Base-by-base conservation (phyloP, 2,329 filamentous ascomycete species). In the Penicillium capsulatum region DNA sequence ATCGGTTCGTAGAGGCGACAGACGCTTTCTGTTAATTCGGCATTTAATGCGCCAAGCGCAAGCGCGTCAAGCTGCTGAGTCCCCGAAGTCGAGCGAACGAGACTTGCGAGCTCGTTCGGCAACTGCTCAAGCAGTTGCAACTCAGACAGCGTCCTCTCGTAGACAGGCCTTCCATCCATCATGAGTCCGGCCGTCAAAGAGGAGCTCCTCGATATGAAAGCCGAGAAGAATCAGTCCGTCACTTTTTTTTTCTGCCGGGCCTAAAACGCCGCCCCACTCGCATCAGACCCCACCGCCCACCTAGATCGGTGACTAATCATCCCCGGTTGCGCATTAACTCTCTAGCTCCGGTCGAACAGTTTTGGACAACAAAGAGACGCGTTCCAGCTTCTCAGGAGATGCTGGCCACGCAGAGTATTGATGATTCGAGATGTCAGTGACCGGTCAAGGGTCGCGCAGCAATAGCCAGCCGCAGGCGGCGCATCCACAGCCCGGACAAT, bases 1-100 rank as follows among this genome's bases (percentile, higher is more conserved):
- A 90, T 68, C 46, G 76, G 71, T 60, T 86, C 81, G 64, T 90
- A 89, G 57, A 84, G 76, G 50, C 77, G 71, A 58, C 92, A 89
- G 59, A 95, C 71, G 40, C 72, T 72, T 58, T 87, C 80, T 55
- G 87, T 91, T 63, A 80, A 76, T 66, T 73, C 70, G 53, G 85
- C 74, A 55, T 80, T 74, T 58, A 94, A 76, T 42, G 86, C 80
- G 44, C 81, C 77, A 54, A 75, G 70, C 53, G 86, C 77, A 57
- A 94, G 71, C 53, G 79, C 77, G 61, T 87, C 79, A 28, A 94
- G 76, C 64, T 89, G 82, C 58, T 77, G 75, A 51, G 76, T 73
- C 58, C 81, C 76, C 43, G 75, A 74, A 58, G 79, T 74, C 57
- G 79, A 70, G 60, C 75, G 76, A 62, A 92, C 77, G 51, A 83